phyloP scores from a whole-genome alignment of 768 basidiomycete genomes.

The Leucocoprinus leucothites region DNA sequence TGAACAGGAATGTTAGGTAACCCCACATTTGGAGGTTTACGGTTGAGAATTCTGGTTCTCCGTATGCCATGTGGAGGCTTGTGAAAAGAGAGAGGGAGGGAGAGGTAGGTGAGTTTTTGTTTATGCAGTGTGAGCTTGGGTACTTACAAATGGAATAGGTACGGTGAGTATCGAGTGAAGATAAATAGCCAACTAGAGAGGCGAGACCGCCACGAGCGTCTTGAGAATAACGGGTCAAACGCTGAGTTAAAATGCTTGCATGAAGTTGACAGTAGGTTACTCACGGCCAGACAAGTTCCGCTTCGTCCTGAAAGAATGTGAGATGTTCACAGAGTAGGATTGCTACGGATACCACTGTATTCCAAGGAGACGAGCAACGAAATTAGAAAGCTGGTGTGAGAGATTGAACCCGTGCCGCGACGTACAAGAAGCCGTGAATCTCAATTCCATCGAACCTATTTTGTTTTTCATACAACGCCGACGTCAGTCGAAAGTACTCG shows the following conservation, averaged over 20 bases:
- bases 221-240: background rate
- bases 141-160: conserved; percentile 2
- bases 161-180: conserved; percentile 1
- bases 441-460: too few relatives aligned
- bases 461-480: too few relatives aligned
- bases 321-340: background rate
- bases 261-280: background rate
- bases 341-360: too few relatives aligned
- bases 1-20: background rate
- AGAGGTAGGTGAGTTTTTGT: too few relatives aligned
- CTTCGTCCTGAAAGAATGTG: background rate
- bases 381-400: too few relatives aligned
- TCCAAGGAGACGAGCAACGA: too few relatives aligned
- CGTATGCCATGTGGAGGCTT: background rate
- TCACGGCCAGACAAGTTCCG: conserved; percentile 2
- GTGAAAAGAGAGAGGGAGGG: too few relatives aligned
- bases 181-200: conserved; percentile 1
- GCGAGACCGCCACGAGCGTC: background rate
- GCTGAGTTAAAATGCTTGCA: background rate
- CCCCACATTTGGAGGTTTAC: background rate
- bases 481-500: too few relatives aligned
- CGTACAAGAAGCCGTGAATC: too few relatives aligned
- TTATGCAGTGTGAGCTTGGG: too few relatives aligned
- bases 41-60: background rate
- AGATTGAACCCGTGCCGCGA: too few relatives aligned